phyloP scores from a whole-genome alignment of 495 filamentous ascomycete species.

The Penicillium robsamsonii region DNA sequence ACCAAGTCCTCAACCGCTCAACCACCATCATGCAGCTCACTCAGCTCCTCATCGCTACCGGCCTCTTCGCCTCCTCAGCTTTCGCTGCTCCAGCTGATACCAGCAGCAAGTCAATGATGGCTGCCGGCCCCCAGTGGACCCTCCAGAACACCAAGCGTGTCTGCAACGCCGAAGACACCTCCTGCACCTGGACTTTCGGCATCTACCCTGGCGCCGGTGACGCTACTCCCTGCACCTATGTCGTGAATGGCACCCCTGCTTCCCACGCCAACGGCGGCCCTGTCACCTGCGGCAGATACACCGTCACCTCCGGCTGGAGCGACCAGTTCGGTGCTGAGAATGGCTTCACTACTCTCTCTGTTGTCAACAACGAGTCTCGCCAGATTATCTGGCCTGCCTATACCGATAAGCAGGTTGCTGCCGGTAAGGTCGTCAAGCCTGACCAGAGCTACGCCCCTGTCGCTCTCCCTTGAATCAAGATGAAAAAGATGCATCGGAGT shows the following conservation, averaged over 20 bases:
- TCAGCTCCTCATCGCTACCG: slow-evolving; percentile 34
- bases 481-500: not conserved
- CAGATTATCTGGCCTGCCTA: slow-evolving; percentile 53
- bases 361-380: slow-evolving; percentile 38
- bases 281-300: slow-evolving; percentile 47
- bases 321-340: slow-evolving; percentile 51
- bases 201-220: slow-evolving; percentile 40
- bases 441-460: slow-evolving; percentile 55
- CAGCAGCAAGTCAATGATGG: slow-evolving; percentile 36
- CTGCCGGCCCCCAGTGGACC: slow-evolving; percentile 46
- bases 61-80: slow-evolving; percentile 39
- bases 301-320: slow-evolving; percentile 54
- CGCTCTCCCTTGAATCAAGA: slow-evolving; percentile 27
- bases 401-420: slow-evolving; percentile 43
- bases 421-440: slow-evolving; percentile 47
- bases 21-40: slow-evolving; percentile 47
- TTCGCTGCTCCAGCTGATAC: slow-evolving; percentile 34
- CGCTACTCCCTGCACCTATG: slow-evolving; percentile 38
- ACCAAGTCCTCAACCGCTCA: not conserved
- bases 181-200: slow-evolving; percentile 48
- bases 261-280: slow-evolving; percentile 39
- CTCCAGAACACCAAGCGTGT: slow-evolving; percentile 45
- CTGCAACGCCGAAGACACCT: slow-evolving; percentile 45
- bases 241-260: slow-evolving; percentile 40
- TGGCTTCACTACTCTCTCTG: slow-evolving; percentile 53